Evolutionary conservation across 306 rosid genomes (phyloP).

Genomic region (Sindora glabra): DNA sequence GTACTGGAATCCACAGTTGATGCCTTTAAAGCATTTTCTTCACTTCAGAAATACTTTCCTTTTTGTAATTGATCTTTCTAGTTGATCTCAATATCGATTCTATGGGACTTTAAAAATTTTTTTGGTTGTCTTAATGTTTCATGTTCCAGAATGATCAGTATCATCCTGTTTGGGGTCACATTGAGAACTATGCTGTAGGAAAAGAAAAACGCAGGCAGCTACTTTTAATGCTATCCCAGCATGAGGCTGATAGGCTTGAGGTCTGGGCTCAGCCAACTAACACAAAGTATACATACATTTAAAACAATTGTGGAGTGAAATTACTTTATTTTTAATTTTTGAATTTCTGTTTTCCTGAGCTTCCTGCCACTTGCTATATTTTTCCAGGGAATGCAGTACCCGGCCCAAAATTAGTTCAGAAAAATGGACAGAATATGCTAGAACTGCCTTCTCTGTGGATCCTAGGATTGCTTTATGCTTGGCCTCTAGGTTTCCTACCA

Average conservation of each 20-base stretch:
- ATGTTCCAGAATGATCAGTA: conserved; percentile 49
- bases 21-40: conserved; percentile 4
- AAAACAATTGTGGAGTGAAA: not conserved
- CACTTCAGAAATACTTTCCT: not conserved
- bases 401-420: conserved; percentile 76
- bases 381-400: conserved; percentile 58
- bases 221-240: conserved; percentile 85
- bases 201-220: conserved; percentile 83
- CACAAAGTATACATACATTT: conserved; percentile 53
- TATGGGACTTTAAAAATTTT: not conserved
- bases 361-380: conserved; percentile 13
- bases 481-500: conserved; percentile 80
- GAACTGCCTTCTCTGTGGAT: conserved; percentile 94
- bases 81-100: conserved; percentile 3
- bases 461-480: conserved; percentile 78
- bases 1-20: conserved; percentile 4
- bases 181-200: conserved; percentile 74
- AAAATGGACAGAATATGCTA: conserved; percentile 79
- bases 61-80: not conserved
- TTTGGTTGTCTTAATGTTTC: conserved; percentile 19
- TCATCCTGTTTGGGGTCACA: conserved; percentile 98
- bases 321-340: not conserved
- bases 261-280: conserved; percentile 96
- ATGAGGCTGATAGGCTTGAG: conserved; percentile 96
- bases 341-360: not conserved